Evolutionary conservation across 1,139 yeast genomes (phyloP).

Genomic region (Pichia sp.): DNA sequence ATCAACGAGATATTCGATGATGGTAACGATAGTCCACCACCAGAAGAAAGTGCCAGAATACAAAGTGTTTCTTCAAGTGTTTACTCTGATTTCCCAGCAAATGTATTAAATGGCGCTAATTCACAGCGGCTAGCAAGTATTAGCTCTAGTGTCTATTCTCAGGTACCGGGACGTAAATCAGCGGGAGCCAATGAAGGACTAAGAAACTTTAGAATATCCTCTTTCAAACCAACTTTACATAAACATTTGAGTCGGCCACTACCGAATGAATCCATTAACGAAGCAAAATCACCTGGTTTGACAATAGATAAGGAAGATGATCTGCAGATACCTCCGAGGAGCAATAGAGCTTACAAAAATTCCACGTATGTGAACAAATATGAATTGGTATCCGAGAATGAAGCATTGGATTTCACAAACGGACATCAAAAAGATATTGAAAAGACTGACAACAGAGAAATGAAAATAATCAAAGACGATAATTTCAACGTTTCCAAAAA

Average conservation of each 20-base stretch:
- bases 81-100: conserved; percentile 14
- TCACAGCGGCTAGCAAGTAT: conserved; percentile 12
- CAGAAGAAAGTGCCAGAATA: conserved; percentile 2
- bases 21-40: not conserved
- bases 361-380: conserved; percentile 1
- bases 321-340: not conserved
- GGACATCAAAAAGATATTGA: not conserved
- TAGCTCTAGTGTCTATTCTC: conserved; percentile 18
- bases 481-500: not conserved
- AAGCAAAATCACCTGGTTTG: not conserved
- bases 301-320: not conserved
- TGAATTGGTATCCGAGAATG: conserved; percentile 12
- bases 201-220: conserved; percentile 14
- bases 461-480: not conserved
- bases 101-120: not conserved
- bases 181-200: conserved; percentile 4
- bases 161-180: conserved; percentile 11
- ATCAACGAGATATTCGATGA: conserved; percentile 7
- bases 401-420: conserved; percentile 12
- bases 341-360: not conserved
- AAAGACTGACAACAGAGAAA: not conserved
- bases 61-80: conserved; percentile 17
- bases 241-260: conserved; percentile 11
- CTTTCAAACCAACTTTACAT: conserved; percentile 11
- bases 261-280: conserved; percentile 1